These are phyloP conservation scores for Astraeus odoratus DNA, from an alignment of 768 basidiomycete genomes.

Conservation along the genomic window DNA sequence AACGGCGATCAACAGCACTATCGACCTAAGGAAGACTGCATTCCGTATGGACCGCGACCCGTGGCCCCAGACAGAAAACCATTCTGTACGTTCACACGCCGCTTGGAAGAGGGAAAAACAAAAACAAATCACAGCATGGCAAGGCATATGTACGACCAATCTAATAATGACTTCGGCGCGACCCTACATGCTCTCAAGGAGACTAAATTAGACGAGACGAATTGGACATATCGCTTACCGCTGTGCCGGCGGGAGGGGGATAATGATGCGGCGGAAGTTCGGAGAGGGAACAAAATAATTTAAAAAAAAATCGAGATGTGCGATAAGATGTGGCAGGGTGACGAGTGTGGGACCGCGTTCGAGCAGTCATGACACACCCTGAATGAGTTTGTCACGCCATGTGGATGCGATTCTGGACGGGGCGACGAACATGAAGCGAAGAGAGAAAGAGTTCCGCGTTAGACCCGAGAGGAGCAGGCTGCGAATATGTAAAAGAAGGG, in stretches of 20 bases:
- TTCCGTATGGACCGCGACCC: slow-evolving; percentile 19
- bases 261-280: neutral
- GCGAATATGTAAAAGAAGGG: slow-evolving; percentile 28
- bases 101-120: neutral
- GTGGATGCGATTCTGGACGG: slow-evolving; percentile 14
- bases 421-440: slow-evolving; percentile 20
- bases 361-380: slow-evolving; percentile 10
- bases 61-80: neutral
- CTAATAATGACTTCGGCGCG: no score
- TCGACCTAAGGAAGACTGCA: slow-evolving; percentile 12
- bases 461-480: slow-evolving; percentile 20
- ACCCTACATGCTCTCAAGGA: neutral
- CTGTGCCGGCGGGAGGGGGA: neutral
- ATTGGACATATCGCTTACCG: neutral
- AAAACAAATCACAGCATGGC: neutral
- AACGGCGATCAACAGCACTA: slow-evolving; percentile 31
- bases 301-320: neutral
- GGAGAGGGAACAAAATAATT: neutral
- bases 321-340: slow-evolving; percentile 16
- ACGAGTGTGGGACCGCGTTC: slow-evolving; percentile 14
- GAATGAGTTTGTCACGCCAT: slow-evolving; percentile 10
- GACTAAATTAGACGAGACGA: neutral
- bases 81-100: neutral
- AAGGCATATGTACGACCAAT: no score
- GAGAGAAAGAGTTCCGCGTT: slow-evolving; percentile 24